Conservation (phyloP, 345 rosid genomes). For the Rhizophora apiculata region DNA sequence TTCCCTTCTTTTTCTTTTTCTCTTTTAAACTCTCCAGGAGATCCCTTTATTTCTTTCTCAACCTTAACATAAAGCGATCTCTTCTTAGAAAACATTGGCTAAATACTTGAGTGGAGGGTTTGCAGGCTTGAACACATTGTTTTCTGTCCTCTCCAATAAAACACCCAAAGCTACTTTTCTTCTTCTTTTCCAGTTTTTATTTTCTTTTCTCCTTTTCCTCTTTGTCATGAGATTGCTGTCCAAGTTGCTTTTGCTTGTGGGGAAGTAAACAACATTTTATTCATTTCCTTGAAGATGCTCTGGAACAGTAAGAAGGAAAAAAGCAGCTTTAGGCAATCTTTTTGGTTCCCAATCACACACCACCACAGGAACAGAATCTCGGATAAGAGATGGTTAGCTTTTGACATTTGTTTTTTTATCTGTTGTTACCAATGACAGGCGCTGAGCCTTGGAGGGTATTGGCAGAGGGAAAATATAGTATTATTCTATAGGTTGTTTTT, state of each 20-base stretch:
- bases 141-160: constrained; percentile 18
- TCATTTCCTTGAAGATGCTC: constrained; percentile 46
- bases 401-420: constrained; percentile 25
- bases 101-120: constrained; percentile 15
- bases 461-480: constrained; percentile 1
- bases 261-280: constrained; percentile 22
- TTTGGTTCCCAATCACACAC: constrained; percentile 52
- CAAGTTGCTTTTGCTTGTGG: constrained; percentile 25
- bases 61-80: constrained; percentile 11
- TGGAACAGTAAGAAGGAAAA: constrained; percentile 27
- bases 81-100: not conserved
- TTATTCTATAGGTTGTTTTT: constrained; percentile 19
- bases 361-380: constrained; percentile 66
- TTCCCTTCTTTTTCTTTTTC: not conserved
- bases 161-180: constrained; percentile 3
- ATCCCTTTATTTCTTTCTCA: constrained; percentile 13
- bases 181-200: not conserved
- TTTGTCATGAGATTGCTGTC: constrained; percentile 6
- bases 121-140: constrained; percentile 28
- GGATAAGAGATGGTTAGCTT: constrained; percentile 47
- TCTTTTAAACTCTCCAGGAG: constrained; percentile 1
- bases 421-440: constrained; percentile 26
- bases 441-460: constrained; percentile 19
- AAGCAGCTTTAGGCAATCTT: constrained; percentile 47
- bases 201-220: not conserved